These are phyloP conservation scores for Coemansia sp. DNA, from an alignment of 192 early-diverging fungal genomes.

Conservation along the genomic window DNA sequence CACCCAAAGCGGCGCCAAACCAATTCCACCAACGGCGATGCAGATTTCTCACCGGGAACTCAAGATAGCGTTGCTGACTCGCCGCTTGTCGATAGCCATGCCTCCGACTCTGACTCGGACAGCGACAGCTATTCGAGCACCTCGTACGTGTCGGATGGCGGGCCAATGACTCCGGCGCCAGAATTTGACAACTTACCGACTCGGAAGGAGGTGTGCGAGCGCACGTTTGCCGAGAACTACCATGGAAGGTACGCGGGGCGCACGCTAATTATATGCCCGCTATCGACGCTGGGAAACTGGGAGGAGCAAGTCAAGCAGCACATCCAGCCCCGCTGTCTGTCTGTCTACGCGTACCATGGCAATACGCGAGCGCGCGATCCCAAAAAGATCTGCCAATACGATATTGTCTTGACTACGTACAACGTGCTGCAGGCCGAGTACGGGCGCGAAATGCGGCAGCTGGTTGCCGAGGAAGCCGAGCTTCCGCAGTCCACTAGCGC, in stretches of 20 bases:
- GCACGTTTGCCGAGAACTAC: conserved; percentile 37
- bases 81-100: background rate
- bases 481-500: background rate
- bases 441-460: conserved; percentile 33
- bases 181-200: conserved; percentile 45
- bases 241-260: conserved; percentile 53
- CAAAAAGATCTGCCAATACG: conserved; percentile 57
- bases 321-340: conserved; percentile 36
- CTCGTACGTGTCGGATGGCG: conserved; percentile 12
- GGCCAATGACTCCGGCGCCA: conserved; percentile 49
- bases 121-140: conserved; percentile 9
- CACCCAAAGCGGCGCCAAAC: background rate
- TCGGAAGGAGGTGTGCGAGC: conserved; percentile 41
- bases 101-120: background rate
- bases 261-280: conserved; percentile 72
- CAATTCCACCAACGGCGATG: background rate
- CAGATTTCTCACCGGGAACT: background rate
- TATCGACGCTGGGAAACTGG: conserved; percentile 74
- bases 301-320: conserved; percentile 67
- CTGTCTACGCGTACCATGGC: conserved; percentile 68
- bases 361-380: conserved; percentile 50
- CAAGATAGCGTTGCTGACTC: background rate
- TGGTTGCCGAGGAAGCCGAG: conserved; percentile 13
- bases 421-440: conserved; percentile 64
- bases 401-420: conserved; percentile 76